Evolutionary conservation across 2,329 filamentous ascomycete genomes (phyloP), one percentile per base, ranked within the genome.

Genomic region (Calonectria honghensis): DNA sequence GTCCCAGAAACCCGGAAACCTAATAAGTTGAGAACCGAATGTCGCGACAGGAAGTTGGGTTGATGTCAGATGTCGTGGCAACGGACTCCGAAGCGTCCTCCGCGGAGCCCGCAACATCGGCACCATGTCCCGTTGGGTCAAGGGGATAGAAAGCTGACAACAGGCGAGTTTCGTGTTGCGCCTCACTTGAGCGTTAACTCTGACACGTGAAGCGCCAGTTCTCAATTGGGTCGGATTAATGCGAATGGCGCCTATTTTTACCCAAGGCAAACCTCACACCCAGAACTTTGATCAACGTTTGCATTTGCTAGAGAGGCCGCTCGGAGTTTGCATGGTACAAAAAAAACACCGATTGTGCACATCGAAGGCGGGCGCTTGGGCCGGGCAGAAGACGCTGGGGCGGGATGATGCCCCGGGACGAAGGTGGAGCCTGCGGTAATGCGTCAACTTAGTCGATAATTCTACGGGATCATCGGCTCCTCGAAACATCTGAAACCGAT

Each of bases 81-180:
- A 27, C 57, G 57, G 35, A 27, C 32, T 16, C 57, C 57, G 54
- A 13, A 32, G 35, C 32, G 20, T 5, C n/a, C n/a, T 14, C 57
- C 57, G 54, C 32, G 57, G 57, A 32, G 20, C 1, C 57, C 37
- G 57, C 13, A 27, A 16, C 10, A 6, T 41, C 57, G 24, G 57
- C 2, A 18, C 16, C 35, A 29, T 32, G 35, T 10, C 31, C 52
- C 20, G 5, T 29, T 41, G 14, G 24, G 57, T 20, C 24, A 41
- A 29, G 7, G 35, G 31, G 57, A 41, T 4, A 35, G 37, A n/a
- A 63, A 63, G 35, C 7, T 41, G 57, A 27, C 7, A 63, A 41
- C 41, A 63, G 35, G 57, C 57, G 57, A 63, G 57, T 41, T 63
- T 63, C 57, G 57, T 63, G 37, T 41, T 29, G 27, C 35, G 57